Evolutionary conservation across 2,329 filamentous ascomycete species (phyloP), one percentile per base, ranked within the genome.

Genomic region (Aschersonia sp.): DNA sequence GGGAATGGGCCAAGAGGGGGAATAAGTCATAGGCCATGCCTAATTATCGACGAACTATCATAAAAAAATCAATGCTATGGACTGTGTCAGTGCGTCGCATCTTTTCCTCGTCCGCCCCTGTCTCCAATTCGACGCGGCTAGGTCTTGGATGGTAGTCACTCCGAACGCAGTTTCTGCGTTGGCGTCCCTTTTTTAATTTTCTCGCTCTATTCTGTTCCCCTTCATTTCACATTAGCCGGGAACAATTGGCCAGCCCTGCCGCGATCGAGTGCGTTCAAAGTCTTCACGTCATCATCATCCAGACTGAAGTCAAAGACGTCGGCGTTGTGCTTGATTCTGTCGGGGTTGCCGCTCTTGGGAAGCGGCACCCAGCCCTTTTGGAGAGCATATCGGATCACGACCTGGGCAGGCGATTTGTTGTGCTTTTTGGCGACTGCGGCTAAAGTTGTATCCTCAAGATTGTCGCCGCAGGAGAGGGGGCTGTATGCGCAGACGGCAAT

Each of bases 291-390:
- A 6, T 74, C 70, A 11, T 64, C 58, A 5, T 63, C 65, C 11
- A 85, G 63, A 32, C 71, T 66, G 57, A 84, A 84, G 47, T 69
- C 70, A 59, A 74, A 84, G 0, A 84, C 69, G 47, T 79, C 65
- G 0, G 71, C 69, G 56, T 84, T 84, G 49, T 72, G 67, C 46
- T 62, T 67, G 52, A 85, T 84, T 9, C 79, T 69, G 8, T 70
- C 71, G 0, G 70, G 66, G 2, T 68, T 73, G 47, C 76, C 76
- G 50, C 79, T 83, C 68, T 85, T 85, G 22, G 81, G 79, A 48
- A 85, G 61, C 14, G 81, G 79, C 12, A 81, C 71, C 76, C 79
- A 84, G 8, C 69, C 72, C 65, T 84, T 86, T 58, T 87, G 81
- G 57, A 87, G 61, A 50, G 74, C 75, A 59, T 82, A 88, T 50